Conservation (phyloP, 2,329 filamentous ascomycete species). For the Aspergillus flavus region DNA sequence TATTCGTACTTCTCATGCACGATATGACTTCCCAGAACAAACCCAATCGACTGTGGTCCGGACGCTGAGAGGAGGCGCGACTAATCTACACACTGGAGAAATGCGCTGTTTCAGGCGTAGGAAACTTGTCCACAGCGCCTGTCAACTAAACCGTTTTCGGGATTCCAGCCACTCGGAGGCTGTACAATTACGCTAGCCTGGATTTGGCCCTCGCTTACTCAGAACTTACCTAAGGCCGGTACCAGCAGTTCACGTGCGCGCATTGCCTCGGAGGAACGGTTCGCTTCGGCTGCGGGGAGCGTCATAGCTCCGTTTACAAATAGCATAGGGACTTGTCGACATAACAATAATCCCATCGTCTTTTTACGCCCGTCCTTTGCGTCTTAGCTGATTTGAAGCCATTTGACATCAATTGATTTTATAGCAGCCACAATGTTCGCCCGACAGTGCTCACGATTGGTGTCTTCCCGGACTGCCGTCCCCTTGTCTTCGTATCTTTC, state of each 20-base stretch:
- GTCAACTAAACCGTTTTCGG: conserved; percentile 16
- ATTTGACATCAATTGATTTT: background rate
- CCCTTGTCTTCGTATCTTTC: conserved; percentile 40
- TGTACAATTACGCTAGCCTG: background rate
- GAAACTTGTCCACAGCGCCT: conserved; percentile 39
- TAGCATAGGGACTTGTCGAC: background rate
- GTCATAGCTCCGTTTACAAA: conserved; percentile 14
- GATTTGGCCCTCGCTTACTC: conserved; percentile 1
- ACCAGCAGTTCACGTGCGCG: conserved; percentile 15
- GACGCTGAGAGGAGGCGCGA: background rate
- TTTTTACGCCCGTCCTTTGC: background rate
- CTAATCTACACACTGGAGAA: conserved; percentile 10
- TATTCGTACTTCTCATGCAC: background rate
- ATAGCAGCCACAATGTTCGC: conserved; percentile 38
- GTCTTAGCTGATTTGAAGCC: background rate
- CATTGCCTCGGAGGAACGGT: conserved; percentile 19
- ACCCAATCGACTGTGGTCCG: background rate
- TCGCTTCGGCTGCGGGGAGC: conserved; percentile 24
- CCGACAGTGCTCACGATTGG: conserved; percentile 60
- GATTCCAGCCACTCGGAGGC: conserved; percentile 22
- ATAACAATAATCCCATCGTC: background rate
- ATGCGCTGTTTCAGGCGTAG: conserved; percentile 20
- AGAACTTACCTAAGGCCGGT: background rate
- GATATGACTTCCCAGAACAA: background rate
- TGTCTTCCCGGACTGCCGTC: conserved; percentile 56